Base-by-base conservation (phyloP, 345 rosid species). In the Corchorus capsularis region DNA sequence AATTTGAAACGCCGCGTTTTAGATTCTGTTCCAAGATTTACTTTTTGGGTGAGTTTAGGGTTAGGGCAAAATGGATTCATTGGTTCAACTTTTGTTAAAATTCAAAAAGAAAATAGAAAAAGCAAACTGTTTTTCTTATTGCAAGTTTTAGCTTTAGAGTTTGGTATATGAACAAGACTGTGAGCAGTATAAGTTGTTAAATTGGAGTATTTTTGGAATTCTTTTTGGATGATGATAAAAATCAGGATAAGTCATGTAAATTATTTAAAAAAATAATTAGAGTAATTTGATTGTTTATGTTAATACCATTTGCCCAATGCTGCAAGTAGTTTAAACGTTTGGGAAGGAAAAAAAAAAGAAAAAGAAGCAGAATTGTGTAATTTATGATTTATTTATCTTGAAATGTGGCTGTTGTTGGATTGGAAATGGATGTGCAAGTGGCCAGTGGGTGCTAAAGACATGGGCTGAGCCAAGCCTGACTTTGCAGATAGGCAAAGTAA, bases 11-110 rank as follows among this genome's bases (percentile, higher is more conserved):
- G 10, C 9, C 0, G 47, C 47, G 47, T 45, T 45, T 45, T 45
- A 6, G 8, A 1, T 45, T 45, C 8, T 45, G 22, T 17, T 54
- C 20, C 15, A 16, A 2, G 19, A 6, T 12, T 72, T 34, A 1
- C 32, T 69, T 47, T 27, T 60, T 13, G 63, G 34, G 55, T 63
- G 56, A 56, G 39, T 50, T 76, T 61, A 52, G 71, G 63, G 71
- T 62, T 62, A 22, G 64, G 47, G 64, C 43, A 55, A 63, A 54
- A 59, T 5, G 8, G 45, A 3, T 41, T 8, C 53, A 20, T 17
- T 32, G 32, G 43, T 47, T 54, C 22, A 2, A 9, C 0, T 8
- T 11, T 63, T 27, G 27, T 27, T 27, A 27, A 27, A 27, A 27
- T 27, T 27, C 27, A 27, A 27, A 27, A 27, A 27, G 27, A 27